phyloP scores from a whole-genome alignment of 352 stramenopile genomes.

The Phytophthora palmivora region DNA sequence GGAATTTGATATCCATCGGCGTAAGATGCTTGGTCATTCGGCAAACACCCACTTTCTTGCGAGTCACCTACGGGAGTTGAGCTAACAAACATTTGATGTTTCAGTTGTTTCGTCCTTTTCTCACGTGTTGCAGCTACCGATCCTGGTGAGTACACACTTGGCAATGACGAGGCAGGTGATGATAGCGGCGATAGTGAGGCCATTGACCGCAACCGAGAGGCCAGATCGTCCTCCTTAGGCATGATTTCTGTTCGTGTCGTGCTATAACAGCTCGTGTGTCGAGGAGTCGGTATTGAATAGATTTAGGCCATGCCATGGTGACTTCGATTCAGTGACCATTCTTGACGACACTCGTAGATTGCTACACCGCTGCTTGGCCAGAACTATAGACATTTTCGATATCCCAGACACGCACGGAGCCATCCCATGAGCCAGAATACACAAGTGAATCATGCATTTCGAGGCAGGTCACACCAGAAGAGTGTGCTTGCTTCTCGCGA shows the following conservation, averaged over 20 bases:
- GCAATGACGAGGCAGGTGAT: constrained; percentile 21
- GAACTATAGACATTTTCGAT: constrained; percentile 50
- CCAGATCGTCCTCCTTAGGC: constrained; percentile 1
- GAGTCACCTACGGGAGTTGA: background rate
- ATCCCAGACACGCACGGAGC: constrained; percentile 72
- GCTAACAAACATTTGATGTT: background rate
- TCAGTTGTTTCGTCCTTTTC: background rate
- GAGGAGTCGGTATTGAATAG: constrained; percentile 1
- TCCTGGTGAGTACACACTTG: constrained; percentile 22
- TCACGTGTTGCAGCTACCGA: background rate
- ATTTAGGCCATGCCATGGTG: background rate
- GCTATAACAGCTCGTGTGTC: constrained; percentile 7
- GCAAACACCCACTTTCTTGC: background rate
- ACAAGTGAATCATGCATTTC: constrained; percentile 68
- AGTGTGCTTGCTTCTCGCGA: constrained; percentile 59
- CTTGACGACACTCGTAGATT: background rate
- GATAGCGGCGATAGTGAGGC: constrained; percentile 11
- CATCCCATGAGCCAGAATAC: constrained; percentile 81
- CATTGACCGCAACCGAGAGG: constrained; percentile 12
- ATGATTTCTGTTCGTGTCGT: constrained; percentile 3
- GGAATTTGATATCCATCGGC: background rate
- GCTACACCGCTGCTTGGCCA: constrained; percentile 21
- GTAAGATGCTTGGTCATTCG: background rate
- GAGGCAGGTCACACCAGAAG: constrained; percentile 71
- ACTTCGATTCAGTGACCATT: background rate